A percentile compares a stretch with the other conserved stretches of the same genome.
Evolutionary conservation across 495 filamentous ascomycete genomes (phyloP).

Genomic region (Penicillium herquei): DNA sequence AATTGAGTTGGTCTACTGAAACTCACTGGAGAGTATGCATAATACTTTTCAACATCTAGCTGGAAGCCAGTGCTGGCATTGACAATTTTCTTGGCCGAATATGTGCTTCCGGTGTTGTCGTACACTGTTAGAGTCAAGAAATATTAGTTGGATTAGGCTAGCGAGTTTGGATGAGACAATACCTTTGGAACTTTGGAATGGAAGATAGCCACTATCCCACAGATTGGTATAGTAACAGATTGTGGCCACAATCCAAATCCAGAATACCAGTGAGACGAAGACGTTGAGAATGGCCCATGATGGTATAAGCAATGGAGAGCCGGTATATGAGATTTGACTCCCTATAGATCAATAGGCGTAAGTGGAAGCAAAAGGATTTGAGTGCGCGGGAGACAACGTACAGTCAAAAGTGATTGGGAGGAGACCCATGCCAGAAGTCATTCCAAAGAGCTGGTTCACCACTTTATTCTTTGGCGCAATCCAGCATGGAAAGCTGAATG

Average conservation of each 20-base stretch:
- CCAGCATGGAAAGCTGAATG: slow-evolving; percentile 84
- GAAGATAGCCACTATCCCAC: slow-evolving; percentile 45
- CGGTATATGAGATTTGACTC: slow-evolving; percentile 84
- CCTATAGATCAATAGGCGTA: slow-evolving; percentile 40
- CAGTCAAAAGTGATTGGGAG: slow-evolving; percentile 79
- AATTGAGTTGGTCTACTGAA: neutral
- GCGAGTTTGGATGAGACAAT: neutral
- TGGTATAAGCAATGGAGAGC: slow-evolving; percentile 73
- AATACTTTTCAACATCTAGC: slow-evolving; percentile 68
- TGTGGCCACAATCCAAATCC: slow-evolving; percentile 75
- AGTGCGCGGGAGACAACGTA: neutral
- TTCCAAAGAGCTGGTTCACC: slow-evolving; percentile 78
- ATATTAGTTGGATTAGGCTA: neutral
- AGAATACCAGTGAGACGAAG: slow-evolving; percentile 66
- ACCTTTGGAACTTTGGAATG: slow-evolving; percentile 29
- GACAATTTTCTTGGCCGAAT: slow-evolving; percentile 73
- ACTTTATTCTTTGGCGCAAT: slow-evolving; percentile 74
- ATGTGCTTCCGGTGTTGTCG: slow-evolving; percentile 74
- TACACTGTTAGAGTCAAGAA: slow-evolving; percentile 50
- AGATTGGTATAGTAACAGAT: slow-evolving; percentile 49
- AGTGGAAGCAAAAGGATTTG: slow-evolving; percentile 40
- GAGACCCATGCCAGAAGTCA: slow-evolving; percentile 72
- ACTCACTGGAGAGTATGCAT: slow-evolving; percentile 60
- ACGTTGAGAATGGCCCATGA: slow-evolving; percentile 87
- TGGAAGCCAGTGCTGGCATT: slow-evolving; percentile 58